Percentiles rank a stretch among this genome's conserved stretches.
phyloP scores from a whole-genome alignment of 2,329 filamentous ascomycete genomes.

The Chaetothyriales sp. region DNA sequence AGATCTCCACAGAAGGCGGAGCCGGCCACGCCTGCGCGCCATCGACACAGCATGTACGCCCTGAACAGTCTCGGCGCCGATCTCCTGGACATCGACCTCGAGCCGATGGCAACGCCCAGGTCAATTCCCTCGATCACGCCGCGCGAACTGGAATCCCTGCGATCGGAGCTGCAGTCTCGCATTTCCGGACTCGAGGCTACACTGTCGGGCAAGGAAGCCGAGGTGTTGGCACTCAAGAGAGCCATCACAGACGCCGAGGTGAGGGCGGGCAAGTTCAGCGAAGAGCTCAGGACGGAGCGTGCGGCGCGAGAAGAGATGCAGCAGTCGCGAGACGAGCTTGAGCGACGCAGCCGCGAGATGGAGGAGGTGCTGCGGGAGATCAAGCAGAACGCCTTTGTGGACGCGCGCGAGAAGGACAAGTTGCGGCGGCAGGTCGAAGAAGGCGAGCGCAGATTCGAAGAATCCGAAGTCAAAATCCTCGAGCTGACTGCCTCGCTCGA shows the following conservation, averaged over 20 bases:
- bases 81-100: conserved; percentile 79
- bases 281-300: conserved; percentile 66
- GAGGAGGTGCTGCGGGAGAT: conserved; percentile 65
- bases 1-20: conserved; percentile 17
- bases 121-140: conserved; percentile 84
- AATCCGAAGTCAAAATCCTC: conserved; percentile 30
- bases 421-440: conserved; percentile 62
- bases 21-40: conserved; percentile 17
- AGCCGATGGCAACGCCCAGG: conserved; percentile 81
- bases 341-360: conserved; percentile 71
- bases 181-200: conserved; percentile 90
- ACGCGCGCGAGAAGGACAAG: conserved; percentile 67
- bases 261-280: conserved; percentile 71
- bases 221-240: conserved; percentile 72
- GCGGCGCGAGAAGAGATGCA: conserved; percentile 54
- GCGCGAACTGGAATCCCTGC: conserved; percentile 79
- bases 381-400: conserved; percentile 63
- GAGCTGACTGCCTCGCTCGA: conserved; percentile 33
- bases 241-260: conserved; percentile 83
- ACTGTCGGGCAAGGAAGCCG: conserved; percentile 81
- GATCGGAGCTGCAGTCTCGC: conserved; percentile 78
- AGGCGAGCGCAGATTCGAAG: conserved; percentile 44
- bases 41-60: conserved; percentile 17
- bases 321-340: conserved; percentile 67
- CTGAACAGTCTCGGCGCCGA: conserved; percentile 13